phyloP scores from a whole-genome alignment of 805 yeast genomes.

The Kurtzmaniella cleridarum region DNA sequence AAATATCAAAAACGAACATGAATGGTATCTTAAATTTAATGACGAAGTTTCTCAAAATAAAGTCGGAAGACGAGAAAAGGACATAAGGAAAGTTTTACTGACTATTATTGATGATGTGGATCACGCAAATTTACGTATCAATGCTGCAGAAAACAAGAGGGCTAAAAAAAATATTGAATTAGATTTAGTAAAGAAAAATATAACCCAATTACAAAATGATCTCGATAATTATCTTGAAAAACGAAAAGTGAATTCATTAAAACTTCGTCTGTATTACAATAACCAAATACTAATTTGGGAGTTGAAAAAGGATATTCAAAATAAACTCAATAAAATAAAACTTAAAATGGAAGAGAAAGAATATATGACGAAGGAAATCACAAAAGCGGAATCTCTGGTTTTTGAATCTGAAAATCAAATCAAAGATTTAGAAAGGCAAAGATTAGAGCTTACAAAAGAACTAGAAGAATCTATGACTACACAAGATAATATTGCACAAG shows the following conservation, averaged over 20 bases:
- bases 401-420: conserved; percentile 36
- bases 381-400: conserved; percentile 46
- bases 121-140: conserved; percentile 32
- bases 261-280: conserved; percentile 17
- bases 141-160: conserved; percentile 25
- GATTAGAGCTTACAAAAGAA: conserved; percentile 13
- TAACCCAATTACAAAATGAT: conserved; percentile 23
- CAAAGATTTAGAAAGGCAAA: conserved; percentile 15
- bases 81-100: conserved; percentile 38
- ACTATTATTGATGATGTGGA: conserved; percentile 43
- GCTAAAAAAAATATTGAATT: conserved; percentile 28
- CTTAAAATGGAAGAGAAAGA: conserved; percentile 52
- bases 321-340: conserved; percentile 37
- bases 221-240: conserved; percentile 18
- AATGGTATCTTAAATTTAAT: conserved; percentile 23
- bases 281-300: conserved; percentile 41
- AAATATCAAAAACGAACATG: conserved; percentile 39
- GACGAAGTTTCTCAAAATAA: conserved; percentile 35
- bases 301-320: conserved; percentile 41
- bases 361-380: conserved; percentile 58
- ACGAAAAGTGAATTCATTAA: conserved; percentile 15
- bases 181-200: conserved; percentile 15
- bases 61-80: conserved; percentile 40
- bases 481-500: conserved; percentile 14
- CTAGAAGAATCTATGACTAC: conserved; percentile 15